Conservation (phyloP, 352 stramenopile genomes). For the Phytophthora litchii region DNA sequence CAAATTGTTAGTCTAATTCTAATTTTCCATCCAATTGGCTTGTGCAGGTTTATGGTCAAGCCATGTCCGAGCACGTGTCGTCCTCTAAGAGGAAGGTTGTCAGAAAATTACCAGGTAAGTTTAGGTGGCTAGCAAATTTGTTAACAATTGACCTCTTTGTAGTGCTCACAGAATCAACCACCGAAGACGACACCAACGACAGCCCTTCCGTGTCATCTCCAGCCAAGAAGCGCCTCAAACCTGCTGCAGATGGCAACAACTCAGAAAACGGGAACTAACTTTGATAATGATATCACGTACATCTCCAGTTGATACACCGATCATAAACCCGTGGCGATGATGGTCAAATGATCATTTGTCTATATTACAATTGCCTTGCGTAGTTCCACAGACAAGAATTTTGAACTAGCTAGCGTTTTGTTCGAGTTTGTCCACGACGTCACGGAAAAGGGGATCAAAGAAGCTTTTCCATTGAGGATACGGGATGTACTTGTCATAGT, state of each 20-base stretch:
- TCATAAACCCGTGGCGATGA: not conserved
- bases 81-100: constrained; percentile 22
- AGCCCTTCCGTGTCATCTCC: constrained; percentile 10
- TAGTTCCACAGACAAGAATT: not conserved
- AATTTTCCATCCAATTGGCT: not conserved
- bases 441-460: constrained; percentile 51
- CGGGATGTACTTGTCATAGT: constrained; percentile 56
- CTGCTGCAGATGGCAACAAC: constrained; percentile 5
- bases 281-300: constrained; percentile 1
- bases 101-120: constrained; percentile 31
- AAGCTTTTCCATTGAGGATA: constrained; percentile 55
- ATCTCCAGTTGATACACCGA: constrained; percentile 6
- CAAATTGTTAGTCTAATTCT: too few species aligned
- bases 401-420: not conserved
- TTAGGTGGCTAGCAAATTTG: not conserved
- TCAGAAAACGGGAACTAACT: not conserved
- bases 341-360: constrained; percentile 9
- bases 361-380: constrained; percentile 13
- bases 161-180: constrained; percentile 23
- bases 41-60: constrained; percentile 23
- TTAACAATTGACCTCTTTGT: not conserved
- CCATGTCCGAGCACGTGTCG: constrained; percentile 6
- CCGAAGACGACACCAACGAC: constrained; percentile 14
- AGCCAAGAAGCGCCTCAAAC: constrained; percentile 25
- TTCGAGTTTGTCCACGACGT: constrained; percentile 20